Evolutionary conservation across 1,284 basidiomycete species (phyloP).

Genomic region (Moesziomyces parantarcticus): DNA sequence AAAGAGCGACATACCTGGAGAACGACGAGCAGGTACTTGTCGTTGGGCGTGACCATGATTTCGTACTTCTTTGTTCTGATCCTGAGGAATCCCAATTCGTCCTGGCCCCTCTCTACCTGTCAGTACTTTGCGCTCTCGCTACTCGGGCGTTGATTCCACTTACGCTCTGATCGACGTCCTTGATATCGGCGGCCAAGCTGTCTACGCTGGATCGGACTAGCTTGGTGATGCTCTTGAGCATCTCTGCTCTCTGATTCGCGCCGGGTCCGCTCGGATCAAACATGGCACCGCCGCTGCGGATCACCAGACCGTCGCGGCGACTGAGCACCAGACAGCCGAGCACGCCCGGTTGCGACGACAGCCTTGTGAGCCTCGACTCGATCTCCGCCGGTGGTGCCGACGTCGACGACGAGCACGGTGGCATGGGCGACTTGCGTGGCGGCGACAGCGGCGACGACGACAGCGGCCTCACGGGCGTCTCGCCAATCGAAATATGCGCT

Average conservation of each 20-base stretch:
- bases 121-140: not conserved
- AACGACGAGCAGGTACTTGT: constrained; percentile 64
- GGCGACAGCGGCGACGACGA: constrained; percentile 34
- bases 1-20: constrained; percentile 54
- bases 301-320: constrained; percentile 60
- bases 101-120: constrained; percentile 16
- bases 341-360: constrained; percentile 55
- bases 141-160: no score
- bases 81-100: constrained; percentile 59
- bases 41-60: constrained; percentile 64
- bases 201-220: constrained; percentile 48
- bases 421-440: constrained; percentile 51
- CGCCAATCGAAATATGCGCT: constrained; percentile 23
- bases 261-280: constrained; percentile 61
- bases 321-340: constrained; percentile 56
- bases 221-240: constrained; percentile 51
- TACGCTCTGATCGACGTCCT: constrained; percentile 37
- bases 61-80: constrained; percentile 63
- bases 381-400: constrained; percentile 57
- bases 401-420: constrained; percentile 41
- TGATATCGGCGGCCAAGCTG: constrained; percentile 37
- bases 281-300: constrained; percentile 64
- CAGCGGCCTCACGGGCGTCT: constrained; percentile 13
- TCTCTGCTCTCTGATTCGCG: constrained; percentile 44
- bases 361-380: constrained; percentile 57